phyloP scores from a whole-genome alignment of 495 filamentous ascomycete species.

The Penicillium robsamsonii region DNA sequence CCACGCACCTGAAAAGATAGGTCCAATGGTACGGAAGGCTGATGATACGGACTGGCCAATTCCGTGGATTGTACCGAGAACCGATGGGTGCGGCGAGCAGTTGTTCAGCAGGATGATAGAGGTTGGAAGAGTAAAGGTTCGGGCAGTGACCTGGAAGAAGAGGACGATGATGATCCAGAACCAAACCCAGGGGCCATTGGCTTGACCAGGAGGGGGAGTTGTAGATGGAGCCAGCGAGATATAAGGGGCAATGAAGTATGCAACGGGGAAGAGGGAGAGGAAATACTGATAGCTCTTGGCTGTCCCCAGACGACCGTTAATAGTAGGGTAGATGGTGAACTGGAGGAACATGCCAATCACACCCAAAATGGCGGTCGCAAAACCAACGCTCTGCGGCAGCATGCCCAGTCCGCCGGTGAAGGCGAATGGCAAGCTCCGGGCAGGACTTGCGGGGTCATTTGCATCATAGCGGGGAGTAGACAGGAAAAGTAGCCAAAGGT shows the following conservation, averaged over 20 bases:
- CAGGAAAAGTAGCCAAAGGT: constrained; percentile 81
- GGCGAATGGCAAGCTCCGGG: constrained; percentile 56
- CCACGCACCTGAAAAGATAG: constrained; percentile 65
- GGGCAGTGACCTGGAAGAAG: constrained; percentile 68
- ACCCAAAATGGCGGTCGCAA: constrained; percentile 76
- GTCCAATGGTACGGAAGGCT: constrained; percentile 71
- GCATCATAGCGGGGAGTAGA: constrained; percentile 70
- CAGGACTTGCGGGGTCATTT: constrained; percentile 40
- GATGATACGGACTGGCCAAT: constrained; percentile 72
- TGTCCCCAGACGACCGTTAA: constrained; percentile 67
- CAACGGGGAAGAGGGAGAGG: constrained; percentile 68
- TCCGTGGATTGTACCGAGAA: constrained; percentile 80
- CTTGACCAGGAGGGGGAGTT: constrained; percentile 57
- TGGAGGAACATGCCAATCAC: constrained; percentile 74
- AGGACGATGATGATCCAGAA: constrained; percentile 63
- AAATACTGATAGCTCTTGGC: constrained; percentile 65
- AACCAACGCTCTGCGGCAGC: constrained; percentile 68
- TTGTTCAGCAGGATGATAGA: constrained; percentile 82
- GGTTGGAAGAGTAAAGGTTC: constrained; percentile 79
- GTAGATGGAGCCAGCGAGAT: constrained; percentile 66
- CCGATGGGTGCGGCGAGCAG: constrained; percentile 74
- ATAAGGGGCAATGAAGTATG: constrained; percentile 71
- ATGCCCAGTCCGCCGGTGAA: constrained; percentile 83
- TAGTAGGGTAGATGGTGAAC: constrained; percentile 69
- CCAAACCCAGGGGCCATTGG: constrained; percentile 67